phyloP scores from a whole-genome alignment of 108 stramenopile species.

The Nitzschia palea region DNA sequence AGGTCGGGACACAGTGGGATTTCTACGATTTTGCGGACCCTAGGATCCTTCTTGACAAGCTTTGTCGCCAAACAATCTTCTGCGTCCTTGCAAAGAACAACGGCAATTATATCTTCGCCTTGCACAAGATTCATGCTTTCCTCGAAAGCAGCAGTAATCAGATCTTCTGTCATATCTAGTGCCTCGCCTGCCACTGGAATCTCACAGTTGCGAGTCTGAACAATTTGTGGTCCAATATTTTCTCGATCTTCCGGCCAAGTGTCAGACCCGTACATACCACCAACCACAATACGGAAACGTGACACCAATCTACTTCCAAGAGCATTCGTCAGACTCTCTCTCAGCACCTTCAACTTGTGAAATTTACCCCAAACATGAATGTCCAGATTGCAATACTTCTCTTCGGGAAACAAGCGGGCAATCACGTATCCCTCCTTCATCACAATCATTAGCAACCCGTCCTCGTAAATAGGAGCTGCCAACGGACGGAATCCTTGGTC shows the following conservation, averaged over 20 bases:
- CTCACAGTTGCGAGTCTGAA: constrained; percentile 1
- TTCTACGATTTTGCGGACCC: constrained; percentile 10
- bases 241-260: constrained; percentile 47
- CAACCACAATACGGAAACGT: constrained; percentile 68
- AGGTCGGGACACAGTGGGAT: constrained; percentile 13
- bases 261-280: constrained; percentile 73
- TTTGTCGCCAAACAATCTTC: constrained; percentile 6
- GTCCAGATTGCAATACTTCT: constrained; percentile 64
- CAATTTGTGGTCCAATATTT: background rate
- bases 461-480: constrained; percentile 3
- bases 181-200: background rate
- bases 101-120: constrained; percentile 4
- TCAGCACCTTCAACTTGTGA: constrained; percentile 37
- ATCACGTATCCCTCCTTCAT: constrained; percentile 65
- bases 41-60: background rate
- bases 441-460: constrained; percentile 20
- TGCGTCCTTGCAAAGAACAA: constrained; percentile 21
- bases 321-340: constrained; percentile 30
- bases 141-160: background rate
- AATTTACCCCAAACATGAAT: constrained; percentile 48
- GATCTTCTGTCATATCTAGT: background rate
- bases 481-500: constrained; percentile 5
- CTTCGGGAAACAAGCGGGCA: constrained; percentile 47
- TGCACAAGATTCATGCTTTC: constrained; percentile 1
- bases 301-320: constrained; percentile 45